Percentiles rank a stretch among this genome's conserved stretches.
These are phyloP conservation scores for Sherardia arvensis DNA, from an alignment of 257 asterid species.

Conservation along the genomic window DNA sequence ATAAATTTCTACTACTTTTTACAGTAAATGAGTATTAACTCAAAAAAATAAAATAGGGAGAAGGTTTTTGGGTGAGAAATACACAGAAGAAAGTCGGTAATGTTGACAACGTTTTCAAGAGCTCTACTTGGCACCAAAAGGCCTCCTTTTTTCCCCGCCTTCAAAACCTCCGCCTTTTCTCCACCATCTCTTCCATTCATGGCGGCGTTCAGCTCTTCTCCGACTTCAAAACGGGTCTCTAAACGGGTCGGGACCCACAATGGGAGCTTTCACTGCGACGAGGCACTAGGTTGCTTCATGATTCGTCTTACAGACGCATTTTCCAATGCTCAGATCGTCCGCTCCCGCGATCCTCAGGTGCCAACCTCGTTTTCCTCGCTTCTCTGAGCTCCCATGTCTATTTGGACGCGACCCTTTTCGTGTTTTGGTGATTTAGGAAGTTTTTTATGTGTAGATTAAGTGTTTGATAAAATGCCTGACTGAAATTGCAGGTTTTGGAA, in stretches of 20 bases:
- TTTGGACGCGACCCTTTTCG: not conserved
- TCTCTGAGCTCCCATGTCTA: not conserved
- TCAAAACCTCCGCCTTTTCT: slow-evolving; percentile 8
- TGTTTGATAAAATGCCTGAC: slow-evolving; percentile 51
- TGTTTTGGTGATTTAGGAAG: not conserved
- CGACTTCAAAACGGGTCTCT: slow-evolving; percentile 9
- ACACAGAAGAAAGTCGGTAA: slow-evolving; percentile 1
- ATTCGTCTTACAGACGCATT: slow-evolving; percentile 73
- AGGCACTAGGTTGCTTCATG: slow-evolving; percentile 95
- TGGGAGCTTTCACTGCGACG: slow-evolving; percentile 98
- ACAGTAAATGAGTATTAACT: too few relatives aligned
- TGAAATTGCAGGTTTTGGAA: slow-evolving; percentile 44
- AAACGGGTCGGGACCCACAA: slow-evolving; percentile 83
- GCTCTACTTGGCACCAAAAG: slow-evolving; percentile 15
- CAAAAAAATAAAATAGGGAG: not conserved
- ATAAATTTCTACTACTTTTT: too few relatives aligned
- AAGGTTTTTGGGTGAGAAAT: not conserved
- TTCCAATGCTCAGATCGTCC: slow-evolving; percentile 60
- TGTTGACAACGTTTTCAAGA: slow-evolving; percentile 22
- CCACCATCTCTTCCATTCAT: slow-evolving; percentile 26
- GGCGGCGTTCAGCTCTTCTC: slow-evolving; percentile 30
- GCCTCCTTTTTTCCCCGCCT: slow-evolving; percentile 27
- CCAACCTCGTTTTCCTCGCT: not conserved
- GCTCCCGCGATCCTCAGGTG: slow-evolving; percentile 82
- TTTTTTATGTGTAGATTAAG: slow-evolving; percentile 14